A percentile compares a stretch with the other conserved stretches of the same genome.
Conservation (phyloP, 192 early-diverging fungal species). For the Spinellus fusiger region DNA sequence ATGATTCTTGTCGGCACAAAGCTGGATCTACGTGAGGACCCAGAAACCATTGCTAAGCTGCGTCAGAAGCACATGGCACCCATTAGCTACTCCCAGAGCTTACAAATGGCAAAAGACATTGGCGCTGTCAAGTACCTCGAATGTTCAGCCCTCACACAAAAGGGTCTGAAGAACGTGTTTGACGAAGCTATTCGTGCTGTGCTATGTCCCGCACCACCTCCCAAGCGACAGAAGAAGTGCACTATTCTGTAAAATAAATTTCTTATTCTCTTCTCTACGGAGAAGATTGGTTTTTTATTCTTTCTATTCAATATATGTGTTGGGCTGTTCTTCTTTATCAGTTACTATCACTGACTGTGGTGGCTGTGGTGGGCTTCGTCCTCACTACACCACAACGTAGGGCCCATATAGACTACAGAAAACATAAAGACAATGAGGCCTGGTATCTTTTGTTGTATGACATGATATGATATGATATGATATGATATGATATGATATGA, state of each 20-base stretch:
- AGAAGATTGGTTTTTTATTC: no score
- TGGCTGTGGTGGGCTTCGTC: no score
- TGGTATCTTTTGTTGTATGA: no score
- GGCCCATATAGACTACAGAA: no score
- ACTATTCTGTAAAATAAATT: conserved; percentile 48
- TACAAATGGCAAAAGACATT: conserved; percentile 74
- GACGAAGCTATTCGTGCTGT: conserved; percentile 90
- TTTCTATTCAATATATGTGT: not conserved
- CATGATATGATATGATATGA: no score
- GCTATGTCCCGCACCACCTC: conserved; percentile 48
- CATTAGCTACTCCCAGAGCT: conserved; percentile 72
- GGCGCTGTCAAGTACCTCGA: conserved; percentile 80
- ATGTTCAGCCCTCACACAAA: conserved; percentile 89
- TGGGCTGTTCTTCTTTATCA: not conserved
- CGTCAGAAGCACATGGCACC: conserved; percentile 71
- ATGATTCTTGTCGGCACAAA: conserved; percentile 87
- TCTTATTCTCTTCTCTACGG: not conserved
- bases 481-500: no score
- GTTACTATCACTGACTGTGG: no score
- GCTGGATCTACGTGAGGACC: conserved; percentile 86
- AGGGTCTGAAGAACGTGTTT: conserved; percentile 89
- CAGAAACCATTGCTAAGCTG: conserved; percentile 72
- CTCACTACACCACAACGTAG: no score
- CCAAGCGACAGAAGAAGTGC: conserved; percentile 58
- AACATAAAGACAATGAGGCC: no score